Conservation (phyloP, 2,329 filamentous ascomycete genomes). For the Xylaria sp. region DNA sequence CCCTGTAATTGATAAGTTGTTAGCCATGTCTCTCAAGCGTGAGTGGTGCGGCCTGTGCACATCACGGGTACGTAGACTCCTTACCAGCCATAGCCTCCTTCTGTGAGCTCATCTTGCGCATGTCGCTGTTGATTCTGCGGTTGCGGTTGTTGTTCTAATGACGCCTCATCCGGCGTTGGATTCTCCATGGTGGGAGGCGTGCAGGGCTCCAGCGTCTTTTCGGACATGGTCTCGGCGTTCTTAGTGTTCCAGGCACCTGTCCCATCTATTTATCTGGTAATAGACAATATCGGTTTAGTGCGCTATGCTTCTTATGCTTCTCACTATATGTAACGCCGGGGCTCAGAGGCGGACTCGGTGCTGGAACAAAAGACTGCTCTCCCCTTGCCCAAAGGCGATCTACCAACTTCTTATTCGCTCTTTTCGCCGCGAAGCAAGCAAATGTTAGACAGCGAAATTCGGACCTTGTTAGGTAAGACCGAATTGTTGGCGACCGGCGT, state of each 20-base stretch:
- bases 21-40: neutral
- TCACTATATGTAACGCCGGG: too few relatives aligned
- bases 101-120: slow-evolving; percentile 56
- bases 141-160: neutral
- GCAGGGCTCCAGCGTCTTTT: neutral
- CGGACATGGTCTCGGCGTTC: slow-evolving; percentile 12
- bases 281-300: too few relatives aligned
- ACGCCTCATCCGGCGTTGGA: neutral
- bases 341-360: neutral
- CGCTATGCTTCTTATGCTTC: neutral
- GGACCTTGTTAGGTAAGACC: neutral
- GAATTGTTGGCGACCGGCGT: neutral
- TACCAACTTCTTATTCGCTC: neutral
- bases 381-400: neutral
- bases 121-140: slow-evolving; percentile 44
- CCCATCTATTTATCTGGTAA: too few relatives aligned
- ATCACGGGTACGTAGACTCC: too few relatives aligned
- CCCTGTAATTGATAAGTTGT: slow-evolving; percentile 11
- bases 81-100: slow-evolving; percentile 67
- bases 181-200: neutral
- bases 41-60: neutral
- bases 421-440: neutral
- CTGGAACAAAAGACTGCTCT: neutral
- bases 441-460: too few relatives aligned
- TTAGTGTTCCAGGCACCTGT: too few relatives aligned